Conservation (phyloP, 352 stramenopile genomes). For the Globisporangium abappressorium region DNA sequence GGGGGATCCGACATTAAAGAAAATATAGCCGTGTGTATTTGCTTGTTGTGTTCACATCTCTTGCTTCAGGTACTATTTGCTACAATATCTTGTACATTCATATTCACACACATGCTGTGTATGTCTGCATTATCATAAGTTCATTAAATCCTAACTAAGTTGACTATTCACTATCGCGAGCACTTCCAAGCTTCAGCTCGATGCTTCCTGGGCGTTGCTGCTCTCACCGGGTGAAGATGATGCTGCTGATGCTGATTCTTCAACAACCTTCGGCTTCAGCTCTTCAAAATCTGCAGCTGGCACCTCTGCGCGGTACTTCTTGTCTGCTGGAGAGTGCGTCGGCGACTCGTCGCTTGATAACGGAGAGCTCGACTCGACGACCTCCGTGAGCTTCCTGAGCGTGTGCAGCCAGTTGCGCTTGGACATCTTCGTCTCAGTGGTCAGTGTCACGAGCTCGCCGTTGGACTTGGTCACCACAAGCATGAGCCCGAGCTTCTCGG, state of each 20-base stretch:
- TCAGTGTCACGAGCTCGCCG: conserved; percentile 42
- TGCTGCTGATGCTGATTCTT: neutral
- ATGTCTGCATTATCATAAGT: conserved; percentile 2
- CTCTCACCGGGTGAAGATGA: neutral
- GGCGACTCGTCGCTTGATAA: conserved; percentile 2
- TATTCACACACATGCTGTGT: neutral
- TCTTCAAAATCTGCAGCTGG: neutral
- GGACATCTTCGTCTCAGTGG: conserved; percentile 11
- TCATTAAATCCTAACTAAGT: conserved; percentile 4
- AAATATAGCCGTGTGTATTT: neutral
- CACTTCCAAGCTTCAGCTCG: neutral
- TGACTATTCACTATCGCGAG: neutral
- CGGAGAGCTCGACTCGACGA: conserved; percentile 6
- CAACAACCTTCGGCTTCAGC: neutral
- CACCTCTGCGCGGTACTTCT: neutral
- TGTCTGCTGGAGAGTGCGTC: conserved; percentile 8
- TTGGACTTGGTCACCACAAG: conserved; percentile 72
- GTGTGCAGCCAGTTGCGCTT: conserved; percentile 25
- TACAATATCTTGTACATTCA: conserved; percentile 1
- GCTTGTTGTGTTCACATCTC: neutral
- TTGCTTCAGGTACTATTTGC: neutral
- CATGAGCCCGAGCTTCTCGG: conserved; percentile 45
- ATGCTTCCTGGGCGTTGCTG: neutral
- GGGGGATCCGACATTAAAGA: neutral
- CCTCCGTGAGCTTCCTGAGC: conserved; percentile 15